A percentile compares a stretch with the other conserved stretches of the same genome.
phyloP scores from a whole-genome alignment of 1,284 basidiomycete species.

The Porodaedalea pini region DNA sequence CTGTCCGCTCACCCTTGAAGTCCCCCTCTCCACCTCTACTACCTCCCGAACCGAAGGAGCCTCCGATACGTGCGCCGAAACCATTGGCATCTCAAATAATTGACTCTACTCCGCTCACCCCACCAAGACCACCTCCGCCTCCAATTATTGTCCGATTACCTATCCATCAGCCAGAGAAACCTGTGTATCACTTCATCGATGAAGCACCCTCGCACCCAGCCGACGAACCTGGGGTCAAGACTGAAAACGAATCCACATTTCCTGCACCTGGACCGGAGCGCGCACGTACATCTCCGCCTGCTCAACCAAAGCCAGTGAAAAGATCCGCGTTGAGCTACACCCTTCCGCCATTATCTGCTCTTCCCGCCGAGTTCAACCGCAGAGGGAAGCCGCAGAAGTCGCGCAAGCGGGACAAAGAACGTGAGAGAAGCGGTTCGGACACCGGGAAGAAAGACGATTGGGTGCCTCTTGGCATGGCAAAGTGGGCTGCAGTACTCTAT shows the following conservation, averaged over 20 bases:
- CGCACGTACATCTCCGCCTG: neutral
- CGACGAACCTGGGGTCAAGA: neutral
- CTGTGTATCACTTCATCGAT: constrained; percentile 5
- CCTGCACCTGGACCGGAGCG: neutral
- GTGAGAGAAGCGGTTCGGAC: constrained; percentile 33
- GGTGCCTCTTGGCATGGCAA: constrained; percentile 61
- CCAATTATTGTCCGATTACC: constrained; percentile 15
- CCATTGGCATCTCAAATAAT: neutral
- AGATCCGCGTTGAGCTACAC: constrained; percentile 43
- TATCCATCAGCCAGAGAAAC: constrained; percentile 4
- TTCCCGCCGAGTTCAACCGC: constrained; percentile 63
- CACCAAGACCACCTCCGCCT: constrained; percentile 17
- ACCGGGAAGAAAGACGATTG: constrained; percentile 58
- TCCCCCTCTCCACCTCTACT: constrained; percentile 2
- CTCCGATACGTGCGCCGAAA: neutral
- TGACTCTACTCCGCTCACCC: constrained; percentile 7
- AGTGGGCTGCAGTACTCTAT: constrained; percentile 65
- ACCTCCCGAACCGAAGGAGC: neutral
- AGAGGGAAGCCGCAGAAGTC: constrained; percentile 55
- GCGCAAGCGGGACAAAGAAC: constrained; percentile 54
- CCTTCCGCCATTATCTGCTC: constrained; percentile 55
- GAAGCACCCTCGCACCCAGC: neutral
- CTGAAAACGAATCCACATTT: neutral
- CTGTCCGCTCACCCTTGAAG: constrained; percentile 2
- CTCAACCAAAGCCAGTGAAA: constrained; percentile 31